A percentile compares a stretch with the other conserved stretches of the same genome.
phyloP scores from a whole-genome alignment of 2,329 filamentous ascomycete species.

The Tolypocladium pustulatum region DNA sequence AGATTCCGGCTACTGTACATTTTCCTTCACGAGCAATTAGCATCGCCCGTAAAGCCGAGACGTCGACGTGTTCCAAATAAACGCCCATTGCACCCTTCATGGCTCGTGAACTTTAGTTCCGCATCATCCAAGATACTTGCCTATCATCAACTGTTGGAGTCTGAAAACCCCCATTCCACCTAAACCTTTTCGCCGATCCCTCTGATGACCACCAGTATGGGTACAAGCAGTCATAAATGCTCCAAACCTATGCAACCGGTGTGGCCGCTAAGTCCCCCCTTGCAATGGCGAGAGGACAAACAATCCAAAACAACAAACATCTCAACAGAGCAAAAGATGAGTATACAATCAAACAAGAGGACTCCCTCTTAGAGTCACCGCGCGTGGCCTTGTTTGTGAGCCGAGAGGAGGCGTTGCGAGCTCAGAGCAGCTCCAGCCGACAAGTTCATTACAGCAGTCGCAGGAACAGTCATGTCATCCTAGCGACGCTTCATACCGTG shows the following conservation, averaged over 20 bases:
- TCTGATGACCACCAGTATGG: neutral
- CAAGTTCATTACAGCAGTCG: neutral
- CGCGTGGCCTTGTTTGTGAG: neutral
- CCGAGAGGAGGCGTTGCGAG: neutral
- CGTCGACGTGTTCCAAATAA: neutral
- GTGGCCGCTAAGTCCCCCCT: neutral
- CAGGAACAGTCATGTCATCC: neutral
- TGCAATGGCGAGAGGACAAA: neutral
- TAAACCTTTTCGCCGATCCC: neutral
- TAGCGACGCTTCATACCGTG: slow-evolving; percentile 20
- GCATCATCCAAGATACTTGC: neutral
- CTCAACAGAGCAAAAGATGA: neutral
- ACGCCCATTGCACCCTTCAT: neutral
- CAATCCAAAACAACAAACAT: neutral
- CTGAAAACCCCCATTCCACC: neutral
- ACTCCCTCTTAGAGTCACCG: too few species aligned
- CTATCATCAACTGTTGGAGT: neutral
- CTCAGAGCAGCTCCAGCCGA: too few species aligned
- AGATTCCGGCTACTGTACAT: neutral
- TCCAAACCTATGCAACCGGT: neutral
- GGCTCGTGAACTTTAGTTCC: neutral
- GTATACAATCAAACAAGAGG: neutral
- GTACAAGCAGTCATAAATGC: neutral
- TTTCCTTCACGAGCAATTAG: neutral
- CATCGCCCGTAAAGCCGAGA: neutral